phyloP scores from a whole-genome alignment of 139 green algal species.

The Coelastrella sp. region DNA sequence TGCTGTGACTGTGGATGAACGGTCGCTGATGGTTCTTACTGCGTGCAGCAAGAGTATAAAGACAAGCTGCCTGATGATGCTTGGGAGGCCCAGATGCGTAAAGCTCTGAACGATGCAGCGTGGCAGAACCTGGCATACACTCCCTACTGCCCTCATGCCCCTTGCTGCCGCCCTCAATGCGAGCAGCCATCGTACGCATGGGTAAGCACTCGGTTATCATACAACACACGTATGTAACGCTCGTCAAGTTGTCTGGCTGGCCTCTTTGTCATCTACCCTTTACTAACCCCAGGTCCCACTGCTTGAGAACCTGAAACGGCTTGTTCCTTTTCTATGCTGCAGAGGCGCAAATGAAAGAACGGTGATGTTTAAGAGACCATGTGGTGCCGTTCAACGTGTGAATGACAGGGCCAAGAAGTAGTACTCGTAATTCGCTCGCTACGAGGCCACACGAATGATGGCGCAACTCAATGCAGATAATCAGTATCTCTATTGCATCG shows the following conservation, averaged over 20 bases:
- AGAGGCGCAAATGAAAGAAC: background rate
- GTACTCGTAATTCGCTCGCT: background rate
- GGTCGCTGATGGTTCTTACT: background rate
- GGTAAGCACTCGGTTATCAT: constrained; percentile 19
- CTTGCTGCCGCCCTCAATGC: constrained; percentile 55
- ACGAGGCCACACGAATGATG: background rate
- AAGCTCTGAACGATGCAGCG: constrained; percentile 74
- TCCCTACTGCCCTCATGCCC: constrained; percentile 80
- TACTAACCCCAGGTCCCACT: too few species aligned
- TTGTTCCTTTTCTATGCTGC: background rate
- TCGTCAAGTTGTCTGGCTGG: too few species aligned
- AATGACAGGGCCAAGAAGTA: background rate
- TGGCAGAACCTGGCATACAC: constrained; percentile 79
- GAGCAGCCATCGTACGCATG: constrained; percentile 72
- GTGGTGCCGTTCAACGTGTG: too few species aligned
- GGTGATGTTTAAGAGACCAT: background rate
- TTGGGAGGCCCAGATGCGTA: constrained; percentile 80
- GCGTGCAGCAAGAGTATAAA: background rate
- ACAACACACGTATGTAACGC: too few species aligned
- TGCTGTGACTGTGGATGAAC: too few species aligned
- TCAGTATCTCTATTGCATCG: background rate
- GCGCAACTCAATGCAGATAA: background rate
- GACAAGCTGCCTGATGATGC: constrained; percentile 70
- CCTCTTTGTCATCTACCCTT: too few species aligned
- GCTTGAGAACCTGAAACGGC: background rate